Conservation (phyloP, 257 asterid genomes). For the Salvia miltiorrhiza region DNA sequence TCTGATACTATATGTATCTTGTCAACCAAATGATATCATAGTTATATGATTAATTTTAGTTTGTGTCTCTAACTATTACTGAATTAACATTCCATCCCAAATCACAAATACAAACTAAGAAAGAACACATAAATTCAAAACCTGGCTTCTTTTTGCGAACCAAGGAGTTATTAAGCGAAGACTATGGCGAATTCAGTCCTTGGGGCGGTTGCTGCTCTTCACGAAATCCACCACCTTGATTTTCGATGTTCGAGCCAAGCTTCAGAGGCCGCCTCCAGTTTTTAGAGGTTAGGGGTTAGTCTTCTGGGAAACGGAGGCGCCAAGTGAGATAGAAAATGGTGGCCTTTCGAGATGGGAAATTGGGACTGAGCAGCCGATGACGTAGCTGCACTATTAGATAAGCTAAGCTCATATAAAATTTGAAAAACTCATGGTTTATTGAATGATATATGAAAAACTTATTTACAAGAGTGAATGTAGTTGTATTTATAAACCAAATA, state of each 20-base stretch:
- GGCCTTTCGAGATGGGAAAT: conserved; percentile 14
- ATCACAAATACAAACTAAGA: neutral
- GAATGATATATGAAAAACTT: too few relatives aligned
- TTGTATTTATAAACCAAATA: too few relatives aligned
- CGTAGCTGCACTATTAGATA: conserved; percentile 29
- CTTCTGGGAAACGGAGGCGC: conserved; percentile 27
- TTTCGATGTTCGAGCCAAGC: conserved; percentile 85
- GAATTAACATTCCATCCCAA: neutral
- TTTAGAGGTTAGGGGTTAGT: conserved; percentile 26
- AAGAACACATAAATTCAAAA: neutral
- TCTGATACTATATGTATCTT: too few relatives aligned
- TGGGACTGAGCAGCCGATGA: conserved; percentile 29
- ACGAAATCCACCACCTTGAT: conserved; percentile 69
- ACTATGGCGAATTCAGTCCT: conserved; percentile 92
- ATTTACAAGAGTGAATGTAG: too few relatives aligned
- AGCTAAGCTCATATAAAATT: too few relatives aligned
- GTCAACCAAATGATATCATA: too few relatives aligned
- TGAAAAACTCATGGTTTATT: too few relatives aligned
- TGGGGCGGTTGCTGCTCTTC: conserved; percentile 76
- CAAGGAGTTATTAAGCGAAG: conserved; percentile 78
- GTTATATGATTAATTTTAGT: too few relatives aligned
- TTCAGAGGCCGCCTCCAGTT: conserved; percentile 30
- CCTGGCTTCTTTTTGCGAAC: conserved; percentile 91
- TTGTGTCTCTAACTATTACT: too few relatives aligned
- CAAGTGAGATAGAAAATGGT: conserved; percentile 25